A percentile compares a stretch with the other conserved stretches of the same genome.
Conservation (phyloP, 2,329 filamentous ascomycete species). For the Penicillium sp. region DNA sequence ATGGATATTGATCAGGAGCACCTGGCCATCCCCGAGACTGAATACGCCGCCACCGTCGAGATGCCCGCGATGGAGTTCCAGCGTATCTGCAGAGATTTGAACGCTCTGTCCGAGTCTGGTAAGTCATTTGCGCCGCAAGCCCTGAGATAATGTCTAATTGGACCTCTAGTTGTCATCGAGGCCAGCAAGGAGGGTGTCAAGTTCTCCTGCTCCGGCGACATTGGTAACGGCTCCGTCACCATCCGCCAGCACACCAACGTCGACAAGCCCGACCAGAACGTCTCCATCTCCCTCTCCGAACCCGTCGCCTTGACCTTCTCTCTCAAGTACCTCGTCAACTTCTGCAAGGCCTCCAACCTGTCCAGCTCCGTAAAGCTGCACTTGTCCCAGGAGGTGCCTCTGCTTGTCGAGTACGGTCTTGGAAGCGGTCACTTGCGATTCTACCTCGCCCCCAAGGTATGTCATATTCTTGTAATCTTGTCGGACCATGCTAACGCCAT, state of each 20-base stretch:
- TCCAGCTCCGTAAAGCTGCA: slow-evolving; percentile 83
- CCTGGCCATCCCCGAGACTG: slow-evolving; percentile 97
- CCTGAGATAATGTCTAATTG: background rate
- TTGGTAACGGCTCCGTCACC: slow-evolving; percentile 90
- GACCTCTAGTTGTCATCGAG: slow-evolving; percentile 78
- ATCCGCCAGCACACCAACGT: slow-evolving; percentile 84
- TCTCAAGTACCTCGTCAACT: slow-evolving; percentile 98
- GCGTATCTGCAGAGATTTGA: slow-evolving; percentile 89
- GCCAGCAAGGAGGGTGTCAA: slow-evolving; percentile 96
- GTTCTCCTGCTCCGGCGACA: slow-evolving; percentile 90
- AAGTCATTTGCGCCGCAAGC: slow-evolving; percentile 35
- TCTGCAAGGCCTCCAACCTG: slow-evolving; percentile 93
- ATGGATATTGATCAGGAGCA: slow-evolving; percentile 99
- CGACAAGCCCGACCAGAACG: slow-evolving; percentile 81
- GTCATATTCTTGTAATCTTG: slow-evolving; percentile 25
- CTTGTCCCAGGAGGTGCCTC: slow-evolving; percentile 91
- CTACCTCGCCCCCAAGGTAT: slow-evolving; percentile 96
- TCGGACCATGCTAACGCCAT: slow-evolving; percentile 33
- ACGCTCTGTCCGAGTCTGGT: slow-evolving; percentile 94
- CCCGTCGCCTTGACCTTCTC: slow-evolving; percentile 95
- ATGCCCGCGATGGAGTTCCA: slow-evolving; percentile 91
- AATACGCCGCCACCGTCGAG: slow-evolving; percentile 85
- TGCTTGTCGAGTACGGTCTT: slow-evolving; percentile 88
- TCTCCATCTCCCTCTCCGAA: slow-evolving; percentile 87
- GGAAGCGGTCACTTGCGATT: slow-evolving; percentile 88